phyloP scores from a whole-genome alignment of 495 filamentous ascomycete genomes.

The Aspergillus olivimuriae region DNA sequence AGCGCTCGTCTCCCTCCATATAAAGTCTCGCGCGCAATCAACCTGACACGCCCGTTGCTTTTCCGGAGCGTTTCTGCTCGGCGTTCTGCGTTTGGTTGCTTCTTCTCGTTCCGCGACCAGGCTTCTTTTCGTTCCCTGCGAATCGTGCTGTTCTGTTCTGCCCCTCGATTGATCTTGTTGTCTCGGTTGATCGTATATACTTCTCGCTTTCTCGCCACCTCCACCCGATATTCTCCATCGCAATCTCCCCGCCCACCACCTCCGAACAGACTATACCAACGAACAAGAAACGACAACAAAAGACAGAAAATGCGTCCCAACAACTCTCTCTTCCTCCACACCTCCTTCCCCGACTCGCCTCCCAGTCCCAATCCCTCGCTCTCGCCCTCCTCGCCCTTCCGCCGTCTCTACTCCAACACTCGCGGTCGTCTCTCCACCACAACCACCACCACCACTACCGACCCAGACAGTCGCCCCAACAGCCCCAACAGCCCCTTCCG shows the following conservation, averaged over 20 bases:
- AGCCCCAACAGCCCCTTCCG: slow-evolving; percentile 10
- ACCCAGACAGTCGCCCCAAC: slow-evolving; percentile 1
- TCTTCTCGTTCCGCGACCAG: too few relatives aligned
- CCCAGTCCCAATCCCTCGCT: slow-evolving; percentile 19
- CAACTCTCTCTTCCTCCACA: slow-evolving; percentile 22
- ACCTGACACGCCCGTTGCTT: too few relatives aligned
- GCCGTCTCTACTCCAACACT: slow-evolving; percentile 13
- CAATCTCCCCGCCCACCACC: not conserved
- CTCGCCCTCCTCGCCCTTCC: slow-evolving; percentile 24
- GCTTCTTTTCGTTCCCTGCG: too few relatives aligned
- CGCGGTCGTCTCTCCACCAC: slow-evolving; percentile 5
- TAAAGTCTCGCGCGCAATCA: too few relatives aligned
- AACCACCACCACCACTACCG: slow-evolving; percentile 3
- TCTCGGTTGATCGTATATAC: not conserved
- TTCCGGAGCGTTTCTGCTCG: too few relatives aligned
- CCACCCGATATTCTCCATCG: too few relatives aligned
- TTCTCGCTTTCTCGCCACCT: not conserved
- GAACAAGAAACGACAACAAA: too few relatives aligned
- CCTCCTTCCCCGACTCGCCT: slow-evolving; percentile 20
- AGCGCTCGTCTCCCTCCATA: too few relatives aligned
- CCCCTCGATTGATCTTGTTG: too few relatives aligned
- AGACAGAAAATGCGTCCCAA: slow-evolving; percentile 16
- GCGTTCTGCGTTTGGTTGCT: too few relatives aligned
- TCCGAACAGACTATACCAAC: too few relatives aligned
- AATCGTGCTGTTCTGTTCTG: too few relatives aligned